These are phyloP conservation scores for Taphrina pruni DNA, from an alignment of 1,139 yeast species.

Conservation along the genomic window DNA sequence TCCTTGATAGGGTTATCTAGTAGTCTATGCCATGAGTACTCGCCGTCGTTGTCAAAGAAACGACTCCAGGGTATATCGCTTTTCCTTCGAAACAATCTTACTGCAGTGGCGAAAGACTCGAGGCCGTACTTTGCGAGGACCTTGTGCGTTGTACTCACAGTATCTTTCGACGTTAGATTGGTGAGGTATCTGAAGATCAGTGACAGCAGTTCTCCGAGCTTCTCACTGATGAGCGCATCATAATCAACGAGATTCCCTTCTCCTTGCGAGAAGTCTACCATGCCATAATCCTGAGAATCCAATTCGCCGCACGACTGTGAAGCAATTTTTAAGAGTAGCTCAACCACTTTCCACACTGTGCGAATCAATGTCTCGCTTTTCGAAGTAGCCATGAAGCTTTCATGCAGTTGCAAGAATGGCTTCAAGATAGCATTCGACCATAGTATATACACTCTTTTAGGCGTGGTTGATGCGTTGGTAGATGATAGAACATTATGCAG, in stretches of 20 bases:
- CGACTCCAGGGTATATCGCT: conserved; percentile 1
- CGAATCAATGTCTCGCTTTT: neutral
- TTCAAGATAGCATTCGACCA: conserved; percentile 18
- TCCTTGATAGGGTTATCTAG: conserved; percentile 14
- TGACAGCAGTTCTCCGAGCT: neutral
- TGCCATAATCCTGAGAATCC: conserved; percentile 29
- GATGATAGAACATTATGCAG: neutral
- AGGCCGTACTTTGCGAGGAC: conserved; percentile 25
- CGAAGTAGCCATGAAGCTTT: conserved; percentile 4
- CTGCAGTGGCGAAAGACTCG: conserved; percentile 10
- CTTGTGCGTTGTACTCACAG: conserved; percentile 1
- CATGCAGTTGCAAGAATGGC: conserved; percentile 22
- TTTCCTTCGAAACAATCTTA: neutral
- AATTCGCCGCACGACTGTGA: neutral
- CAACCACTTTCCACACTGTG: neutral
- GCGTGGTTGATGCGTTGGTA: conserved; percentile 1
- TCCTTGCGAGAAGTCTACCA: conserved; percentile 9
- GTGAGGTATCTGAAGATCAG: conserved; percentile 16
- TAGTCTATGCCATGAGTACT: conserved; percentile 19
- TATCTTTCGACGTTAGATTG: conserved; percentile 12
- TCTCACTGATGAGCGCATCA: conserved; percentile 4
- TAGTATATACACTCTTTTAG: conserved; percentile 11
- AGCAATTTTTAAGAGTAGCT: neutral
- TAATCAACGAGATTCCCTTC: conserved; percentile 6
- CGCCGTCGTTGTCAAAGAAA: conserved; percentile 20